Base-by-base conservation (phyloP, 129 eudicot genomes). In the Pseudognaphalium luteoalbum region DNA sequence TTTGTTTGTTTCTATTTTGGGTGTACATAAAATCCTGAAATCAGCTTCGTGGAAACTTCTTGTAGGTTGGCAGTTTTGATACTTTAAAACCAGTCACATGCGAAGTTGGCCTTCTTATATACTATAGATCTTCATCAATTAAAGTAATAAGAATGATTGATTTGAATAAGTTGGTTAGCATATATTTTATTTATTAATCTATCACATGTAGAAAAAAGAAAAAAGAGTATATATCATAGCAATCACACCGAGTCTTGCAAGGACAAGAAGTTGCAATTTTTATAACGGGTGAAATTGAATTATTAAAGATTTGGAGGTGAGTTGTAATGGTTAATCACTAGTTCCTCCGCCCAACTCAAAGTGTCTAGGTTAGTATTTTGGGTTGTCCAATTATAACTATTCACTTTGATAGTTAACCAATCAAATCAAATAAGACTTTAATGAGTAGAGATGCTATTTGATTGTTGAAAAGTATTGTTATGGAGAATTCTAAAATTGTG, bases 61-160 rank as follows among this genome's bases (percentile, higher is more conserved):
- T 47, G 61, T 56, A 56, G 9, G 61, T 57, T 57, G 62, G 62
- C 28, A 57, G 62, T 57, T 57, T 57, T n/a, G 29, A 57, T 57
- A 57, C 2, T 57, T 20, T 19, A 57, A 57, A 57, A 57, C 62
- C 12, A 20, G 29, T 57, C 62, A 57, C 62, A 21, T 57, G 62
- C 28, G 12, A 57, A 54, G 21, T 54, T 17, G 58, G 58, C 5
- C n/a, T 15, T 54, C 22, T 54, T 54, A 54, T 25, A 25, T 25
- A n/a, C n/a, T n/a, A 25, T 56, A 9, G 58, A 51, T 51, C 20
- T 51, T 51, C 21, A 14, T 17, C 1, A 52, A 52, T 15, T 52
- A 14, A 17, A 5, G 1, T 57, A 57, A 19, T 1, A 7, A 4
- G 62, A 57, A 57, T 44, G 62, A 57, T 57, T 19, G 62, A 19